phyloP scores from a whole-genome alignment of 148 eudicot genomes.

The Vaccinium darrowii region DNA sequence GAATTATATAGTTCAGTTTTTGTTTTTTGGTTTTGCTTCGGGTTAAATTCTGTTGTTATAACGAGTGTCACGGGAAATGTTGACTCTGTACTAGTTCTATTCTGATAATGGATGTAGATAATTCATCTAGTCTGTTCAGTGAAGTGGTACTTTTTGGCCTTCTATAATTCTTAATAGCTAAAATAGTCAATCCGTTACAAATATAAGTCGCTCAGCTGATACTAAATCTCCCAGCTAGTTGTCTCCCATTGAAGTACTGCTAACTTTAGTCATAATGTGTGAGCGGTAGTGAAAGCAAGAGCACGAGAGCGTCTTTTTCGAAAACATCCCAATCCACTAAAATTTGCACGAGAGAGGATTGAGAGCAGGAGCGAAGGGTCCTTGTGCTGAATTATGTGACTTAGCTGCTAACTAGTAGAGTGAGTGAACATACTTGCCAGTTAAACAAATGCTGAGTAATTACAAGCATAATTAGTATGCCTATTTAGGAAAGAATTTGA shows the following conservation, averaged over 20 bases:
- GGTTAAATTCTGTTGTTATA: slow-evolving; percentile 5
- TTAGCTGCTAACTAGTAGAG: neutral
- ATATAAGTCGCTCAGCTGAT: neutral
- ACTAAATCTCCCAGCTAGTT: neutral
- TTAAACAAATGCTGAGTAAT: neutral
- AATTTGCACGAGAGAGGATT: too few relatives aligned
- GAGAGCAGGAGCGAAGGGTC: too few relatives aligned
- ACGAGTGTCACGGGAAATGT: neutral
- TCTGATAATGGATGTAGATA: slow-evolving; percentile 14
- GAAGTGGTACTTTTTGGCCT: neutral
- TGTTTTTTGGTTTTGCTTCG: neutral
- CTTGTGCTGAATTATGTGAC: too few relatives aligned
- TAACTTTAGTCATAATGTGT: too few relatives aligned
- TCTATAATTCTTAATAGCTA: neutral
- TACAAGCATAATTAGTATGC: neutral
- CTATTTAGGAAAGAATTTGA: neutral
- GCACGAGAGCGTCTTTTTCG: too few relatives aligned
- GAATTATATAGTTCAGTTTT: slow-evolving; percentile 2
- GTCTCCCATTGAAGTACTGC: neutral
- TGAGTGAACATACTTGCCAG: neutral
- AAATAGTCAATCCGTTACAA: neutral
- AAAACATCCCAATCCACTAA: too few relatives aligned
- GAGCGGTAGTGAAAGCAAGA: too few relatives aligned
- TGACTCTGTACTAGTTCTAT: neutral
- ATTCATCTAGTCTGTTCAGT: slow-evolving; percentile 7